A percentile compares a stretch with the other conserved stretches of the same genome.
Evolutionary conservation across 1,284 basidiomycete species (phyloP).

Genomic region (Sporisorium scitamineum): DNA sequence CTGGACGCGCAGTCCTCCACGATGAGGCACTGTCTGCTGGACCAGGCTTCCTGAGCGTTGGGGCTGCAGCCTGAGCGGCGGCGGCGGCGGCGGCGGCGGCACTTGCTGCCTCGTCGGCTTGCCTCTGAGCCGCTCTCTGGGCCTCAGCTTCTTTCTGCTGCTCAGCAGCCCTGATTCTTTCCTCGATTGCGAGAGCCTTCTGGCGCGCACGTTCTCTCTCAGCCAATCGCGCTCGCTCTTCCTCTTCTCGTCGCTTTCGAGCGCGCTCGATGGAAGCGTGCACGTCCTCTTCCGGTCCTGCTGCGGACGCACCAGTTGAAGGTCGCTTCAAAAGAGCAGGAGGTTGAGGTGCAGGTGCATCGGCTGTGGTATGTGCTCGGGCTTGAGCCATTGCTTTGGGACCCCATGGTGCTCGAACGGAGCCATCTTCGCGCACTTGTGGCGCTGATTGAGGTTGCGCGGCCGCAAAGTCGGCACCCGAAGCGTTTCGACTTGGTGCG

Average conservation of each 20-base stretch:
- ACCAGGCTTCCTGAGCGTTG: conserved; percentile 21
- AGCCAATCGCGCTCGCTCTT: conserved; percentile 56
- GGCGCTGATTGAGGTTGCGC: conserved; percentile 12
- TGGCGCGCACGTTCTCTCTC: conserved; percentile 63
- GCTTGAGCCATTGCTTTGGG: conserved; percentile 27
- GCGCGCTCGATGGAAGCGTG: conserved; percentile 65
- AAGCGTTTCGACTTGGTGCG: background rate
- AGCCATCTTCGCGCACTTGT: conserved; percentile 1
- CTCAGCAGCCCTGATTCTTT: conserved; percentile 55
- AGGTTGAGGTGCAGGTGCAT: conserved; percentile 1
- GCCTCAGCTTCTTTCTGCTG: conserved; percentile 47
- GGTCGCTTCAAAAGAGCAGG: background rate
- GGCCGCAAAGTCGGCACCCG: background rate
- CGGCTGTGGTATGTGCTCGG: conserved; percentile 4
- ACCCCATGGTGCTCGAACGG: conserved; percentile 33
- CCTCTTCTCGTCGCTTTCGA: conserved; percentile 63
- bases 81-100: conserved; percentile 14
- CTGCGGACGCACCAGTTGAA: background rate
- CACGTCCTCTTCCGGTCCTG: conserved; percentile 53
- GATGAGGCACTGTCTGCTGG: conserved; percentile 44
- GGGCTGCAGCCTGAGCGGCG: conserved; percentile 6
- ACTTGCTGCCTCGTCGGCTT: conserved; percentile 16
- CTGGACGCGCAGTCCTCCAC: conserved; percentile 35
- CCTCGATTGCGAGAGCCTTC: conserved; percentile 63
- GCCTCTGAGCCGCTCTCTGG: conserved; percentile 30